These are phyloP conservation scores for Zea luxurians DNA, from an alignment of 176 grass and related monocot species.

Conservation along the genomic window DNA sequence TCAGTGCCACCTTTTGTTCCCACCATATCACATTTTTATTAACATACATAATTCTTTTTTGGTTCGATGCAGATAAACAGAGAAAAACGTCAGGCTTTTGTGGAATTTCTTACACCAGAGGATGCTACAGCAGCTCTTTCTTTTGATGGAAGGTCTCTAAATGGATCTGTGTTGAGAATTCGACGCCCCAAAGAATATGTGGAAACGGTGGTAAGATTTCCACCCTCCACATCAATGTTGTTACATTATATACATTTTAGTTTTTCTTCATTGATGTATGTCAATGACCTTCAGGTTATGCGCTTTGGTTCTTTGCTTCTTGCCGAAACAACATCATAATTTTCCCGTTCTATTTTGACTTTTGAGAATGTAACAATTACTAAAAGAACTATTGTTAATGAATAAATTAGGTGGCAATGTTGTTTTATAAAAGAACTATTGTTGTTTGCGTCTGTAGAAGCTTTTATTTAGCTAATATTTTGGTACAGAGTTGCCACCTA, in stretches of 20 bases:
- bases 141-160: constrained; percentile 74
- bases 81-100: constrained; percentile 82
- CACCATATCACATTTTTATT: constrained; percentile 15
- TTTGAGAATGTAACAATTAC: constrained; percentile 16
- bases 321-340: constrained; percentile 6
- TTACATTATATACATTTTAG: constrained; percentile 24
- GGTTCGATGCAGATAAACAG: constrained; percentile 77
- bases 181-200: constrained; percentile 91
- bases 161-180: constrained; percentile 78
- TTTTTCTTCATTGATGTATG: constrained; percentile 16
- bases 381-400: not conserved
- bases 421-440: constrained; percentile 14
- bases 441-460: not conserved
- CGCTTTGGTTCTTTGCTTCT: not conserved
- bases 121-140: constrained; percentile 91
- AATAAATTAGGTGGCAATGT: not conserved
- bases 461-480: not conserved
- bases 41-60: constrained; percentile 25
- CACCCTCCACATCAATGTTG: constrained; percentile 23
- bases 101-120: constrained; percentile 98
- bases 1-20: constrained; percentile 14
- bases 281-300: not conserved
- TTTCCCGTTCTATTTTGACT: not conserved
- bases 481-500: not conserved
- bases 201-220: constrained; percentile 78